Evolutionary conservation across 2,329 filamentous ascomycete genomes (phyloP).

Genomic region (Fusarium cicatricum): DNA sequence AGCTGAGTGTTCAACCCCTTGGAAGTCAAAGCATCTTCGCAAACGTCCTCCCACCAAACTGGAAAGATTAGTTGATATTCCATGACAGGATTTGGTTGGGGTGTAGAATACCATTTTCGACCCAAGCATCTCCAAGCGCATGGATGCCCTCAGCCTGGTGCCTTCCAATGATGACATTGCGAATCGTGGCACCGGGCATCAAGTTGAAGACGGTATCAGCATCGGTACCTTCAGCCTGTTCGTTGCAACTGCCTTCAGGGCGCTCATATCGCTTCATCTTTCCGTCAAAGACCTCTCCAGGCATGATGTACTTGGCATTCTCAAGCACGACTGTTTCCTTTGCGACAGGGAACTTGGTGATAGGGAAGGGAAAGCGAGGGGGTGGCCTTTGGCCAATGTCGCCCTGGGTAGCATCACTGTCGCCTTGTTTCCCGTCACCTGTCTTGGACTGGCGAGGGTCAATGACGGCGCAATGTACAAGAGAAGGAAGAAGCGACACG

Average conservation of each 20-base stretch:
- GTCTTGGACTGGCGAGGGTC: constrained; percentile 30
- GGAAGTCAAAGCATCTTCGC: constrained; percentile 41
- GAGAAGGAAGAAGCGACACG: constrained; percentile 30
- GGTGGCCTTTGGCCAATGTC: constrained; percentile 40
- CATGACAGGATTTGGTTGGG: neutral
- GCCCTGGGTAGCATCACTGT: constrained; percentile 37
- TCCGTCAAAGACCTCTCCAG: constrained; percentile 46
- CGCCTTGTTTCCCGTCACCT: constrained; percentile 37
- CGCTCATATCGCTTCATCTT: constrained; percentile 51
- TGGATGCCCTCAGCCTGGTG: constrained; percentile 48
- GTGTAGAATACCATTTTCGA: constrained; percentile 39
- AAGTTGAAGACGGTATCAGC: constrained; percentile 52
- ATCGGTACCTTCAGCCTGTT: constrained; percentile 53
- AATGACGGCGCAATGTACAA: constrained; percentile 28
- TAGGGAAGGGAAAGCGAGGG: constrained; percentile 43
- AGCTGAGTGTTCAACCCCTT: constrained; percentile 44
- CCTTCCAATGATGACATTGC: constrained; percentile 51
- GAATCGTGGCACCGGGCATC: constrained; percentile 47
- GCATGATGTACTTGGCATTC: constrained; percentile 44
- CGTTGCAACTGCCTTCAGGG: constrained; percentile 52
- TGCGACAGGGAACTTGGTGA: constrained; percentile 42
- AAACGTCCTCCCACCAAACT: constrained; percentile 46
- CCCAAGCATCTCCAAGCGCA: constrained; percentile 43
- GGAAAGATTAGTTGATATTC: neutral
- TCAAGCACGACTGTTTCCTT: constrained; percentile 42